Conservation (phyloP, 208 protist genomes). For the Leishmania gerbilli region DNA sequence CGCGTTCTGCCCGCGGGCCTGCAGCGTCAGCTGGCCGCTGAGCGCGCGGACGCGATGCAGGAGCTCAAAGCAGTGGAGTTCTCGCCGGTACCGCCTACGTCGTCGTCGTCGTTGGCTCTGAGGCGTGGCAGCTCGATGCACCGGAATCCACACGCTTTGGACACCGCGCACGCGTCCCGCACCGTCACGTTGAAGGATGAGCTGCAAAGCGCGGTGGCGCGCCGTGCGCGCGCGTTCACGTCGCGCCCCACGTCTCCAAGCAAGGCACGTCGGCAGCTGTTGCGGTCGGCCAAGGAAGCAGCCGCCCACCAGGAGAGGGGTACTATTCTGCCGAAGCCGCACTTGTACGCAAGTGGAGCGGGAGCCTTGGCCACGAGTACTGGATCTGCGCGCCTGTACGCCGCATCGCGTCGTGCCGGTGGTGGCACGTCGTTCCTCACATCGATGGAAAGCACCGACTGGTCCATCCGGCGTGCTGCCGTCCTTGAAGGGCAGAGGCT, state of each 20-base stretch:
- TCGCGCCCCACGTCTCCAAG: neutral
- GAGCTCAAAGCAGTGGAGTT: slow-evolving; percentile 18
- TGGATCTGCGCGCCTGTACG: neutral
- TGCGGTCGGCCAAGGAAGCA: slow-evolving; percentile 10
- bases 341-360: too few species aligned
- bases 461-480: slow-evolving; percentile 28
- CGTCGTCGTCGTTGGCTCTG: neutral
- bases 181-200: slow-evolving; percentile 37
- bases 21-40: slow-evolving; percentile 29
- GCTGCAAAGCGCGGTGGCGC: slow-evolving; percentile 32
- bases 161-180: slow-evolving; percentile 6
- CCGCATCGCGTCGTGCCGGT: neutral
- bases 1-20: slow-evolving; percentile 29
- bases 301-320: neutral
- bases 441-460: slow-evolving; percentile 40
- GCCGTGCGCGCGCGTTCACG: slow-evolving; percentile 14
- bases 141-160: neutral
- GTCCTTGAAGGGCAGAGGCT: slow-evolving; percentile 5
- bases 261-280: slow-evolving; percentile 11
- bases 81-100: neutral
- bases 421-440: slow-evolving; percentile 8
- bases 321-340: neutral
- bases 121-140: too few species aligned
- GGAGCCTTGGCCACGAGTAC: neutral
- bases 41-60: slow-evolving; percentile 17